A percentile compares a stretch with the other conserved stretches of the same genome.
Conservation (phyloP, 2,329 filamentous ascomycete species). For the Penicillium occitanis region DNA sequence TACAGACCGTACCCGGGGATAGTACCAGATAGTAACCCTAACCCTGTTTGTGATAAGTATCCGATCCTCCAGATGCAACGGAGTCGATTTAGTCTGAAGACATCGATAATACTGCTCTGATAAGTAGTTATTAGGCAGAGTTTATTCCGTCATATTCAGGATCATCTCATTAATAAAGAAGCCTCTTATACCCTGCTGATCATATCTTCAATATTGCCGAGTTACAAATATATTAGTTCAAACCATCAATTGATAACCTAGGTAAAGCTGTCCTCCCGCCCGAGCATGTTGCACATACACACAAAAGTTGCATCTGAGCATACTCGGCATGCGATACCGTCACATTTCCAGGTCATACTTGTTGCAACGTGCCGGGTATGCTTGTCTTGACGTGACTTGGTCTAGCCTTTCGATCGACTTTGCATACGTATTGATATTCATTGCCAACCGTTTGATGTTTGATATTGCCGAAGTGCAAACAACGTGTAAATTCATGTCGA, state of each 20-base stretch:
- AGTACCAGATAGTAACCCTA: background rate
- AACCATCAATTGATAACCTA: background rate
- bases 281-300: constrained; percentile 3
- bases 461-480: background rate
- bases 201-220: background rate
- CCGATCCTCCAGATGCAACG: background rate
- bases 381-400: background rate
- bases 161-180: background rate
- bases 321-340: constrained; percentile 9
- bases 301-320: constrained; percentile 7
- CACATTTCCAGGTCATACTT: background rate
- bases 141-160: background rate
- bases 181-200: background rate
- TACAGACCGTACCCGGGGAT: background rate
- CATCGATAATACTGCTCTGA: background rate
- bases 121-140: background rate
- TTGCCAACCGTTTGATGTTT: background rate
- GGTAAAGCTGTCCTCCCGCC: background rate
- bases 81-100: background rate
- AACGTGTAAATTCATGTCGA: background rate
- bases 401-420: background rate
- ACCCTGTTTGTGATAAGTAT: background rate
- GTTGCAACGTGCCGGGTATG: constrained; percentile 9
- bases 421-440: background rate
- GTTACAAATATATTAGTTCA: constrained; percentile 2